Evolutionary conservation across 2,329 filamentous ascomycete genomes (phyloP).

Genomic region (Apiospora arundinis): DNA sequence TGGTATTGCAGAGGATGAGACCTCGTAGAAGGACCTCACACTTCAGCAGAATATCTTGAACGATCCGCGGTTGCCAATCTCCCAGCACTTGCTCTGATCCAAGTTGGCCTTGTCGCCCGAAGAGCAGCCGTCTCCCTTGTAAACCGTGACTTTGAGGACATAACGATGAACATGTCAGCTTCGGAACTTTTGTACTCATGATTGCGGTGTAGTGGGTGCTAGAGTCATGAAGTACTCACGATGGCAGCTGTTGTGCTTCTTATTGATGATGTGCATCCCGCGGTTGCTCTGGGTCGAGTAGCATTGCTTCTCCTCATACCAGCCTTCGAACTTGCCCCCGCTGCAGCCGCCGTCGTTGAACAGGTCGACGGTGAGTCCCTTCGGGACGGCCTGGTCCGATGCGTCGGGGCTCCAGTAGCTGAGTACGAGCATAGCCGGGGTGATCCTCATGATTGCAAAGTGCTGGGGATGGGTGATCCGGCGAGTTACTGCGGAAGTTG

Average conservation of each 20-base stretch:
- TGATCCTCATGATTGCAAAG: not conserved
- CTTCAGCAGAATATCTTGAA: not conserved
- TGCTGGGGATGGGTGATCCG: no score
- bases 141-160: not conserved
- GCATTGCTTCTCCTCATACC: not conserved
- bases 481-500: no score
- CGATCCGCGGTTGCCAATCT: not conserved
- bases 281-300: conserved; percentile 9
- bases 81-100: not conserved
- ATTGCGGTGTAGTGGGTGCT: not conserved
- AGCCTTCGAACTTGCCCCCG: not conserved
- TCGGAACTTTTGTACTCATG: not conserved
- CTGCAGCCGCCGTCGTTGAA: conserved; percentile 9
- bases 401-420: not conserved
- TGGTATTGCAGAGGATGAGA: no score
- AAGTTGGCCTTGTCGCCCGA: not conserved
- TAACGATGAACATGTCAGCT: not conserved
- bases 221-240: not conserved
- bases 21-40: not conserved
- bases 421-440: not conserved
- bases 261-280: conserved; percentile 2
- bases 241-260: conserved; percentile 4
- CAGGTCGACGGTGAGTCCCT: conserved; percentile 4
- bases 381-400: not conserved
- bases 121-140: conserved; percentile 5